Conservation (phyloP, 2,329 filamentous ascomycete genomes). For the Ophiostoma sp. region DNA sequence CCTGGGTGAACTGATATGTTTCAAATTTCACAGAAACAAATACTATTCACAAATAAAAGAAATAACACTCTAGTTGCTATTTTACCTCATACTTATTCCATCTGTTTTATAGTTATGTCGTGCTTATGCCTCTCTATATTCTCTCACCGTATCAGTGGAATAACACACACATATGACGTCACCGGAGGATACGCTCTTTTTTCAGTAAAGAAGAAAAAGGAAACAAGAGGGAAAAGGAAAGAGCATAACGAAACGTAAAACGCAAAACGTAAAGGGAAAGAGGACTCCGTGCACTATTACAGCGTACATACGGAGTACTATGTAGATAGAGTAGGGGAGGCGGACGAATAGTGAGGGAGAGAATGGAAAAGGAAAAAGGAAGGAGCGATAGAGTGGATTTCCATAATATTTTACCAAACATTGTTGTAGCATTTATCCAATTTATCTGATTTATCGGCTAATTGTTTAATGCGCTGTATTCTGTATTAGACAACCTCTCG, state of each 20-base stretch:
- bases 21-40: background rate
- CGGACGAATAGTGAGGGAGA: constrained; percentile 3
- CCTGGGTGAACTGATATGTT: too few relatives aligned
- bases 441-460: background rate
- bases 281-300: background rate
- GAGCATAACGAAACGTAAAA: background rate
- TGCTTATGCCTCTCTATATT: background rate
- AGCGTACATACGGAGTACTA: too few relatives aligned
- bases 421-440: background rate
- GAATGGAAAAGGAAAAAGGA: constrained; percentile 11
- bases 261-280: background rate
- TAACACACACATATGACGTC: background rate
- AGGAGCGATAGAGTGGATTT: background rate
- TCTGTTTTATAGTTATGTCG: background rate
- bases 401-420: background rate
- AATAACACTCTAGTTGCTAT: background rate
- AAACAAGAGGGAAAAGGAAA: background rate
- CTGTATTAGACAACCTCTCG: background rate
- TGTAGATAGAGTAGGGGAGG: background rate
- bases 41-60: background rate
- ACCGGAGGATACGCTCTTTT: background rate
- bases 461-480: background rate
- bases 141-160: constrained; percentile 12
- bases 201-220: background rate
- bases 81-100: background rate